Percentiles rank a stretch among this genome's conserved stretches.
Conservation (phyloP, 345 rosid species). For the Ailanthus altissimus region DNA sequence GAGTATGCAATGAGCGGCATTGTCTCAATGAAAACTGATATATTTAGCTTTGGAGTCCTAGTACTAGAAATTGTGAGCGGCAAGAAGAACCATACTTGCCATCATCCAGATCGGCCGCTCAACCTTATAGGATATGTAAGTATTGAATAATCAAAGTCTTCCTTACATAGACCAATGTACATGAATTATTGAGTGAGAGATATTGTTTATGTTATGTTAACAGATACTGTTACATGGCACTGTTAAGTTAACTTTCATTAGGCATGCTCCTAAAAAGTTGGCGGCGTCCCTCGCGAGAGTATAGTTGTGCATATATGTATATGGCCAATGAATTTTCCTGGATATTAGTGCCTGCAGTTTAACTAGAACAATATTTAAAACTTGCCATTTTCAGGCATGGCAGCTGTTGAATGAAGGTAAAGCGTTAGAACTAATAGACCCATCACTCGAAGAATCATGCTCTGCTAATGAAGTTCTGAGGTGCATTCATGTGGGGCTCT, state of each 20-base stretch:
- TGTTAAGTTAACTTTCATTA: no score
- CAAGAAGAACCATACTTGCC: conserved; percentile 12
- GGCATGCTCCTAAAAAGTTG: no score
- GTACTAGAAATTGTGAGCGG: conserved; percentile 16
- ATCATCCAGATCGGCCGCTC: conserved; percentile 5
- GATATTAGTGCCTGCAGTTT: no score
- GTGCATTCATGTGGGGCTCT: conserved; percentile 18
- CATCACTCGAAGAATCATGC: not conserved
- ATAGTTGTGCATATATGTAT: no score
- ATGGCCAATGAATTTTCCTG: no score
- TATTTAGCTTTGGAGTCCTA: conserved; percentile 23
- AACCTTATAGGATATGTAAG: conserved; percentile 28
- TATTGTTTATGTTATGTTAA: no score
- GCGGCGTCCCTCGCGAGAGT: no score
- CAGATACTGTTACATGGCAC: no score
- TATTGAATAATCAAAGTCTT: not conserved
- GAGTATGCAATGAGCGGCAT: conserved; percentile 3
- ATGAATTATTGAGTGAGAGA: no score
- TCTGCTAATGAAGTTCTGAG: not conserved
- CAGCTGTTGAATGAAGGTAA: conserved; percentile 7
- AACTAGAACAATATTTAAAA: no score
- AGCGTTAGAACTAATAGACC: conserved; percentile 7
- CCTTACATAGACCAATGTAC: no score
- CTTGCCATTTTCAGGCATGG: conserved; percentile 21
- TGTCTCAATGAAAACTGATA: not conserved